A percentile compares a stretch with the other conserved stretches of the same genome.
Conservation (phyloP, 1,139 yeast species). For the Blastobotrys malaysiensis region DNA sequence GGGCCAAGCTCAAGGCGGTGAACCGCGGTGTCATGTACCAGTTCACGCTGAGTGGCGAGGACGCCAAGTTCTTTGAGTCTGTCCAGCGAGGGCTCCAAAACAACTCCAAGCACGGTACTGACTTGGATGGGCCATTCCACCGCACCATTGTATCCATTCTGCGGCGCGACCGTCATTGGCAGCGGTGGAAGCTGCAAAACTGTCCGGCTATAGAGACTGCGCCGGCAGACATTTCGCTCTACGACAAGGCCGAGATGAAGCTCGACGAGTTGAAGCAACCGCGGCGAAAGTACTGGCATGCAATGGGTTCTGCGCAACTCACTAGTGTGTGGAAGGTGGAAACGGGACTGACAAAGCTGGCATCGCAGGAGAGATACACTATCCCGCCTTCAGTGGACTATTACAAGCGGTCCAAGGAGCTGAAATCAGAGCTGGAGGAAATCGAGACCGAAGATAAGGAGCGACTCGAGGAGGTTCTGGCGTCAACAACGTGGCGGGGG, state of each 20-base stretch:
- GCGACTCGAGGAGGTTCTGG: conserved; percentile 13
- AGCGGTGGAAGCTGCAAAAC: conserved; percentile 32
- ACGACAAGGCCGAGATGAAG: conserved; percentile 13
- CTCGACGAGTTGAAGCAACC: conserved; percentile 20
- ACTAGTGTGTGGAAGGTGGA: conserved; percentile 30
- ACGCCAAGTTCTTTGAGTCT: conserved; percentile 19
- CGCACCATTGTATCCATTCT: conserved; percentile 23
- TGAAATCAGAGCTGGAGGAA: conserved; percentile 1
- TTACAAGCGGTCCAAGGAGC: conserved; percentile 14
- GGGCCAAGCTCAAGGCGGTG: conserved; percentile 18
- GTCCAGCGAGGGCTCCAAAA: neutral
- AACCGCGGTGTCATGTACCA: conserved; percentile 28
- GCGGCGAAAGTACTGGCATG: conserved; percentile 27
- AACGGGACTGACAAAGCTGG: conserved; percentile 26
- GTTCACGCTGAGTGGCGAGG: conserved; percentile 20
- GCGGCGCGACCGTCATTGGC: conserved; percentile 32
- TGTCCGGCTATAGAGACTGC: conserved; percentile 32
- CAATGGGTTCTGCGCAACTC: conserved; percentile 36
- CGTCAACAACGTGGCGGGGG: conserved; percentile 32
- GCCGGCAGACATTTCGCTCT: conserved; percentile 13
- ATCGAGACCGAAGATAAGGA: conserved; percentile 9
- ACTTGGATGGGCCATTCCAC: conserved; percentile 20
- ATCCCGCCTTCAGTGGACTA: conserved; percentile 22
- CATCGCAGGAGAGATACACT: conserved; percentile 11
- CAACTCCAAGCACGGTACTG: conserved; percentile 13